Evolutionary conservation across 495 filamentous ascomycete species (phyloP).

Genomic region (Penicillium crystallinum): DNA sequence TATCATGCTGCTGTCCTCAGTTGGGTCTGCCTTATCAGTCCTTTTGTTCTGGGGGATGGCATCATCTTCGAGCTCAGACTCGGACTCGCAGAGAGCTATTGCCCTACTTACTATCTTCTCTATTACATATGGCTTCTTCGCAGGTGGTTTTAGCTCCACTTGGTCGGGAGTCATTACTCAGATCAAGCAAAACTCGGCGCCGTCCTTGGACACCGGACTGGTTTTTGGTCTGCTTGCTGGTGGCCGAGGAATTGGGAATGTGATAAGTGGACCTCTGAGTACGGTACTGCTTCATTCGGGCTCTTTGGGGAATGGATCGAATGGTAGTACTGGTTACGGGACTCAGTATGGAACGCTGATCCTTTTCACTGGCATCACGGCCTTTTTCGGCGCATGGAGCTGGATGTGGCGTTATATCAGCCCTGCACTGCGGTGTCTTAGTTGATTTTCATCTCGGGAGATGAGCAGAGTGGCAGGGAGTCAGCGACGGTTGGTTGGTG

Average conservation of each 20-base stretch:
- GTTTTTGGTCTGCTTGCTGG: constrained; percentile 59
- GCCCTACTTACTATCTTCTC: constrained; percentile 60
- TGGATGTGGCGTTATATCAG: constrained; percentile 32
- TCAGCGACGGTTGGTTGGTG: not conserved
- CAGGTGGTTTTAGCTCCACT: constrained; percentile 55
- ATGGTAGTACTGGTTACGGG: constrained; percentile 27
- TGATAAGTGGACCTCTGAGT: constrained; percentile 57
- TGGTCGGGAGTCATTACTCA: constrained; percentile 60
- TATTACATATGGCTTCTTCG: constrained; percentile 64
- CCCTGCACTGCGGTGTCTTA: constrained; percentile 4
- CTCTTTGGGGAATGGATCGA: constrained; percentile 16
- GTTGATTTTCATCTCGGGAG: not conserved
- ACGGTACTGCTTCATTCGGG: constrained; percentile 45
- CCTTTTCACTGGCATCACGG: constrained; percentile 44
- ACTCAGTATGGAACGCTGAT: constrained; percentile 41
- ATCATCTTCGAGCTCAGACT: constrained; percentile 12
- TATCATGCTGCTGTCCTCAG: constrained; percentile 53
- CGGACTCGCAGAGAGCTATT: constrained; percentile 36
- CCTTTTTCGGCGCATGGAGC: constrained; percentile 31
- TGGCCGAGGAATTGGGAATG: constrained; percentile 62
- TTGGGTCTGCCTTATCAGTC: constrained; percentile 54
- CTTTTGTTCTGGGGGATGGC: constrained; percentile 65
- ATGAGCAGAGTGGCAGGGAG: not conserved
- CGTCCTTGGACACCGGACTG: constrained; percentile 50
- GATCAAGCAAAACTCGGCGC: constrained; percentile 40